Base-by-base conservation (phyloP, 352 stramenopile species). In the Phytopythium mirpurense region DNA sequence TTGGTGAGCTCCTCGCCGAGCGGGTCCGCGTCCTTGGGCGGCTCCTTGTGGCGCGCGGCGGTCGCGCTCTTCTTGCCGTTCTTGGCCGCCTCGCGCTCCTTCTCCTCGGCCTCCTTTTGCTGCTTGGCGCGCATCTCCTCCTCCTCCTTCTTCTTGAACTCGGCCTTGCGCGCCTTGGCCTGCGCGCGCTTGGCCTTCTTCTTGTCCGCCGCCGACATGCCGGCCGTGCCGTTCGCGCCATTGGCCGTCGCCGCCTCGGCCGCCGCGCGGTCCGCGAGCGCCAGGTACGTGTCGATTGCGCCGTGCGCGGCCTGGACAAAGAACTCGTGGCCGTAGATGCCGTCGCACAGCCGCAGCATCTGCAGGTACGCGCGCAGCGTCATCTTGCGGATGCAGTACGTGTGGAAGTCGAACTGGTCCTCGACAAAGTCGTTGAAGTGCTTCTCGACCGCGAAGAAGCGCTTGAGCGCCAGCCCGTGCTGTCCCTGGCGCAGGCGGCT, bases 381-480 rank as follows among this genome's bases (percentile, higher is more conserved):
- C 65, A 98, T 97, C 80, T 99, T 99, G 60, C 96, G 91, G 60
- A 99, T 89, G 62, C 96, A 99, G 70, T 99, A 99, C 44, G 80
- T 94, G 83, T 99, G 96, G 72, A 99, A 99, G 68, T 99, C 97
- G 57, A 99, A 98, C 70, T 99, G 96, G 79, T 99, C 96, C 54
- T 99, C 96, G 36, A 95, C 68, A 43, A 98, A 98, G 70, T 98
- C 95, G 54, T 96, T 86, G 59, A 99, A 99, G 75, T 99, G 97
- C 67, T 98, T 98, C 36, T 98, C 83, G 16, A 99, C 91, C 12
- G 85, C 80, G 41, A 88, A 84, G 64, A 97, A 98, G 21, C 97
- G 97, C 69, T 98, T 98, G 29, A 99, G 67, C 27, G 91, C 93
- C 38, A 83, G 81, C 2, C 89, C 95, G 32, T 78, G 81, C 51